phyloP scores from a whole-genome alignment of 306 rosid genomes.

The Rubus idaeus region DNA sequence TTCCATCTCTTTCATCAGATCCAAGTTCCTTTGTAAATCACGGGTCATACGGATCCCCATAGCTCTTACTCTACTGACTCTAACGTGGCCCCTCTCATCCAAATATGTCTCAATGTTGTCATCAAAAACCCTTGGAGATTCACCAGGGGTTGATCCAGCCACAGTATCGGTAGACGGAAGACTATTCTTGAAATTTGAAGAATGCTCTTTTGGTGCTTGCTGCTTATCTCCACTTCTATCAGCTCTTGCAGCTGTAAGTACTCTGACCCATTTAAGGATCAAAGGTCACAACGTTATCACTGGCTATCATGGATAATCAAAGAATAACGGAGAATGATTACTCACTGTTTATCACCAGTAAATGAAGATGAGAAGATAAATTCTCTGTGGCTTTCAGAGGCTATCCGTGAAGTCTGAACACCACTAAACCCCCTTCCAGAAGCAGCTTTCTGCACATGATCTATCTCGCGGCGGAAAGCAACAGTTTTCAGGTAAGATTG shows the following conservation, averaged over 20 bases:
- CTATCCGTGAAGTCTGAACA: slow-evolving; percentile 83
- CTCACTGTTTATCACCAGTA: slow-evolving; percentile 90
- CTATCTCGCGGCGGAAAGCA: slow-evolving; percentile 93
- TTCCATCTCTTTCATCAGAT: slow-evolving; percentile 87
- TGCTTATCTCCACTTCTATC: slow-evolving; percentile 49
- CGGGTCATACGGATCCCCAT: slow-evolving; percentile 97
- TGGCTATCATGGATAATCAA: neutral
- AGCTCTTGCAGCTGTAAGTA: slow-evolving; percentile 51
- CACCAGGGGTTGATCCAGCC: slow-evolving; percentile 34
- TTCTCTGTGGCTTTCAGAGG: slow-evolving; percentile 91
- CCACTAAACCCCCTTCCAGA: slow-evolving; percentile 81
- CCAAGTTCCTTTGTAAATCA: slow-evolving; percentile 93
- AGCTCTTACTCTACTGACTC: slow-evolving; percentile 85
- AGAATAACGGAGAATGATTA: slow-evolving; percentile 13
- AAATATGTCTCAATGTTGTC: slow-evolving; percentile 71
- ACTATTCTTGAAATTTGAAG: slow-evolving; percentile 39
- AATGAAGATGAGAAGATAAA: slow-evolving; percentile 90
- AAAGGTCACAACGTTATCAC: slow-evolving; percentile 18
- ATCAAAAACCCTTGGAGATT: slow-evolving; percentile 50
- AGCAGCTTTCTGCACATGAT: slow-evolving; percentile 88
- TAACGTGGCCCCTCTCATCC: slow-evolving; percentile 81
- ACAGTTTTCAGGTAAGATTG: slow-evolving; percentile 95
- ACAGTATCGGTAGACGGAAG: slow-evolving; percentile 35
- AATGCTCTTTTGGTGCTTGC: slow-evolving; percentile 31
- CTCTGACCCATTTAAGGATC: slow-evolving; percentile 51